Evolutionary conservation across 805 yeast genomes (phyloP).

Genomic region (Ogataea dorogensis): DNA sequence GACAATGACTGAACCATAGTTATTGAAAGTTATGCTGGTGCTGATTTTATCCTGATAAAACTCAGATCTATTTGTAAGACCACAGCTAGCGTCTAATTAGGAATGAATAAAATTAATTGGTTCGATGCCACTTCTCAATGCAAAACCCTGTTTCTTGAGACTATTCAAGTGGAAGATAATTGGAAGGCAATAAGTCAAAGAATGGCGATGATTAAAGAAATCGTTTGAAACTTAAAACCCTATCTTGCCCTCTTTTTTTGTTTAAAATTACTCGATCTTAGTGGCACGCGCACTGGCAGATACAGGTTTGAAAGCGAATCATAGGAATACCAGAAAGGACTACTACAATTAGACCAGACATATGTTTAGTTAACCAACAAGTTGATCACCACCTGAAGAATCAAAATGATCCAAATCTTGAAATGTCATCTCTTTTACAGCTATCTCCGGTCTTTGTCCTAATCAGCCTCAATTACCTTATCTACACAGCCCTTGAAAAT

Average conservation of each 20-base stretch:
- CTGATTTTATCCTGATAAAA: conserved; percentile 1
- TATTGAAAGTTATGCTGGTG: conserved; percentile 1
- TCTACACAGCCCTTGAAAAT: conserved; percentile 11
- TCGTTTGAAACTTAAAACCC: conserved; percentile 9
- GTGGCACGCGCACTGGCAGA: conserved; percentile 14
- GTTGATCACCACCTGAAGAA: not conserved
- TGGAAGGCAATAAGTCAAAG: not conserved
- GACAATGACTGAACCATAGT: conserved; percentile 5
- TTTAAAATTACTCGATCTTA: conserved; percentile 8
- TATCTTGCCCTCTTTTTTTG: conserved; percentile 13
- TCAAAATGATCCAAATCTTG: not conserved
- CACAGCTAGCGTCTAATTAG: conserved; percentile 9
- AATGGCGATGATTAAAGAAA: not conserved
- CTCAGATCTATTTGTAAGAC: conserved; percentile 5
- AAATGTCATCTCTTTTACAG: too few relatives aligned
- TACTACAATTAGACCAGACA: too few relatives aligned
- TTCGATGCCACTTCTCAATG: too few relatives aligned
- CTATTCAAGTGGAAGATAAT: too few relatives aligned
- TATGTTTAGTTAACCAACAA: conserved; percentile 1
- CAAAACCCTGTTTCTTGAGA: too few relatives aligned
- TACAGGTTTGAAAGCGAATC: too few relatives aligned
- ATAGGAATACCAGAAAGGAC: too few relatives aligned
- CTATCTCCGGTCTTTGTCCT: too few relatives aligned
- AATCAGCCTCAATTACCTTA: too few relatives aligned
- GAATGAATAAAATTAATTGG: not conserved